Evolutionary conservation across 1,284 basidiomycete genomes (phyloP).

Genomic region (Puccinia polysora): DNA sequence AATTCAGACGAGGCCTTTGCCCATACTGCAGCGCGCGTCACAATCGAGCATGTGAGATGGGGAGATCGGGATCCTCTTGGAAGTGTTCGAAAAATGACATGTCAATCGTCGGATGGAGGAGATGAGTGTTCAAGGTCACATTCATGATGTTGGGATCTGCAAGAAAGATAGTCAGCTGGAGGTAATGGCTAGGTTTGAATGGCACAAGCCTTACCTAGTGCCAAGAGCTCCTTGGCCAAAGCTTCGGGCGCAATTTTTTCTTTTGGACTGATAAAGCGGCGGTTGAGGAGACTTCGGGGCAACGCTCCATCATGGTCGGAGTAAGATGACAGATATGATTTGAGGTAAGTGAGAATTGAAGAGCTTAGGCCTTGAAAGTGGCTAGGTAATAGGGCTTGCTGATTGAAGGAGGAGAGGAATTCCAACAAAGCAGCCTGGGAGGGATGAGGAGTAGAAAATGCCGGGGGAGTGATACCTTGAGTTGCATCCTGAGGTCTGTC

Average conservation of each 20-base stretch:
- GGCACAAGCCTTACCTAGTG: not conserved
- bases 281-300: not conserved
- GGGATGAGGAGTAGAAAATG: not conserved
- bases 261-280: not conserved
- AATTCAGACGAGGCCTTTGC: not conserved
- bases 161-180: not conserved
- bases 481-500: not conserved
- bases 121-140: not conserved
- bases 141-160: slow-evolving; percentile 1
- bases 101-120: slow-evolving; percentile 1
- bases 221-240: slow-evolving; percentile 3
- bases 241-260: not conserved
- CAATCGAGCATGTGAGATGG: not conserved
- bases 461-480: not conserved
- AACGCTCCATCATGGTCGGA: not conserved
- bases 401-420: not conserved
- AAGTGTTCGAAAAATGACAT: not conserved
- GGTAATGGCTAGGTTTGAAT: not conserved
- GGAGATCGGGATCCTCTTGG: not conserved
- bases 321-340: not conserved
- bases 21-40: not conserved
- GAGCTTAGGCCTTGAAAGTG: not conserved
- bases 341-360: not conserved
- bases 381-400: not conserved
- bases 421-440: not conserved